A percentile compares a stretch with the other conserved stretches of the same genome.
These are phyloP conservation scores for Eustoma russellianum DNA, from an alignment of 257 asterid species.

Conservation along the genomic window DNA sequence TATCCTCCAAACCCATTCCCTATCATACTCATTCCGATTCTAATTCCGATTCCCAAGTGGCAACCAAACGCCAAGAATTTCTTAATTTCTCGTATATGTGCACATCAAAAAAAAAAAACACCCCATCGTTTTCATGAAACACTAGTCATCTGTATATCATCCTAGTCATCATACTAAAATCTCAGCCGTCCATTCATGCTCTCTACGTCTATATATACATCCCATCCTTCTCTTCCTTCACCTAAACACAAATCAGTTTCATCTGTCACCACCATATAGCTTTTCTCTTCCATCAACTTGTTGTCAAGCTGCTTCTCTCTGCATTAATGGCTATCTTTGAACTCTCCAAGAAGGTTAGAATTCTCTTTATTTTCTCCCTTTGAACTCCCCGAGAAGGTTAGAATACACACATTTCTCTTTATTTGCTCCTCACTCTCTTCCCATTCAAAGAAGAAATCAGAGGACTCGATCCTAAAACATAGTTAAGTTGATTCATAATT, in stretches of 20 bases:
- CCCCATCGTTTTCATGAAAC: not conserved
- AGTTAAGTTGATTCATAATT: no score
- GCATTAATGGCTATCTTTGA: conserved; percentile 52
- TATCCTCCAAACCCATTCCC: no score
- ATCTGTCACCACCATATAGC: conserved; percentile 5
- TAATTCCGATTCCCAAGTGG: no score
- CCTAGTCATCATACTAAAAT: conserved; percentile 2
- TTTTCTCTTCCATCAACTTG: conserved; percentile 12
- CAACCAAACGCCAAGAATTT: no score
- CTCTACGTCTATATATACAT: conserved; percentile 30
- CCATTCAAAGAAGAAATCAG: no score
- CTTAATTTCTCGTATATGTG: conserved; percentile 5
- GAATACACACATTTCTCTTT: not conserved
- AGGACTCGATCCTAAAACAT: no score
- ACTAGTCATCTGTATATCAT: conserved; percentile 4
- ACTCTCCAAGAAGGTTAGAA: conserved; percentile 42
- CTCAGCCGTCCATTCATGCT: conserved; percentile 16
- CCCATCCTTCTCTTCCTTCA: conserved; percentile 10
- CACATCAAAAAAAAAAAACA: not conserved
- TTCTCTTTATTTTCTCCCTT: no score
- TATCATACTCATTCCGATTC: no score
- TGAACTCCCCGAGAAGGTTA: no score
- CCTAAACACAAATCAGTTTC: conserved; percentile 6
- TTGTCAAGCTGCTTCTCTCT: no score
- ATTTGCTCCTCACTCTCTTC: not conserved